A percentile compares a stretch with the other conserved stretches of the same genome.
These are phyloP conservation scores for Flaveria sonorensis DNA, from an alignment of 129 eudicot species.

Conservation along the genomic window DNA sequence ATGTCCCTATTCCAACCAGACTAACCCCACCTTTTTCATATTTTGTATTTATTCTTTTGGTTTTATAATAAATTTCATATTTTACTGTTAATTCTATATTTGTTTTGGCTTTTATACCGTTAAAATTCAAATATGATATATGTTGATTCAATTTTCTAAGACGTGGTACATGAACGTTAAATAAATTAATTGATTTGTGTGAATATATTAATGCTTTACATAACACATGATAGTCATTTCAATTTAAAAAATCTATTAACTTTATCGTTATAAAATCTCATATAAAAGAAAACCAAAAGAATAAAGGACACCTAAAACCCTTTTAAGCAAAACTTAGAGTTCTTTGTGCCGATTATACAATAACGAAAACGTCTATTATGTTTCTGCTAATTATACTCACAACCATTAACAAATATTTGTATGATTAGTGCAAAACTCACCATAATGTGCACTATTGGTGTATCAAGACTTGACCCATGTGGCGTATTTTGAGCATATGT, in stretches of 20 bases:
- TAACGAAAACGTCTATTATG: too few species aligned
- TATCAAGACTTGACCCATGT: too few species aligned
- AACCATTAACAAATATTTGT: too few species aligned
- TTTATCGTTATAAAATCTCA: too few species aligned
- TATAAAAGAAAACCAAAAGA: background rate
- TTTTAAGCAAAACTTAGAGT: too few species aligned
- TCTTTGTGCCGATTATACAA: too few species aligned
- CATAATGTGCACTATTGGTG: too few species aligned
- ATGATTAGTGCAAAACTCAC: too few species aligned
- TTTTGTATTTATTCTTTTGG: conserved; percentile 25
- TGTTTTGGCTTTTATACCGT: background rate
- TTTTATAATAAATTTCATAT: background rate
- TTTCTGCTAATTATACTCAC: too few species aligned
- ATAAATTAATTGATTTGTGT: background rate
- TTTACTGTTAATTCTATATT: background rate
- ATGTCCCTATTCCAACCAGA: conserved; percentile 39
- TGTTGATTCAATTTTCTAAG: background rate
- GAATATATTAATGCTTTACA: background rate
- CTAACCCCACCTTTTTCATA: conserved; percentile 34
- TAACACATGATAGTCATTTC: too few species aligned
- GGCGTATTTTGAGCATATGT: background rate
- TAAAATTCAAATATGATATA: background rate
- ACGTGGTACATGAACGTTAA: background rate
- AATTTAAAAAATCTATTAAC: too few species aligned
- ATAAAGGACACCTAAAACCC: background rate